Conservation (phyloP, 2,329 filamentous ascomycete species). For the Diaporthe velutina region DNA sequence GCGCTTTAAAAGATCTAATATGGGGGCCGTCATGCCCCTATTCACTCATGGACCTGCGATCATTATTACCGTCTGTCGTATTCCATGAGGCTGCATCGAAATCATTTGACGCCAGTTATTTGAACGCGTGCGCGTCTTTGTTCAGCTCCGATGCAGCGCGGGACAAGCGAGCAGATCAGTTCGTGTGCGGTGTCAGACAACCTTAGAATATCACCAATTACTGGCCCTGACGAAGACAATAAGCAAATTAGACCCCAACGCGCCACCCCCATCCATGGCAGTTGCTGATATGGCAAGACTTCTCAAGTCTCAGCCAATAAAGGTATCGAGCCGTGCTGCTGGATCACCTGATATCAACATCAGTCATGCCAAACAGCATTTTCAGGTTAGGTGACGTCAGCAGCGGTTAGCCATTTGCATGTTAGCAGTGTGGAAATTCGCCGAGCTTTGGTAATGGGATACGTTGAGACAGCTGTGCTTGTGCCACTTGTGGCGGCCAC, state of each 20-base stretch:
- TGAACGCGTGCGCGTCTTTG: neutral
- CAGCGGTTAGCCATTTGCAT: neutral
- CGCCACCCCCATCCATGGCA: neutral
- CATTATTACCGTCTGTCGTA: neutral
- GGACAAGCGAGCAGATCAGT: neutral
- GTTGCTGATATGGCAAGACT: no score
- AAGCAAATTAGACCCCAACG: neutral
- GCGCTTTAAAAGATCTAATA: neutral
- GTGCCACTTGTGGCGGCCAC: no score
- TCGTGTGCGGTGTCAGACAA: neutral
- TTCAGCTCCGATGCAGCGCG: neutral
- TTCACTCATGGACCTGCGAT: no score
- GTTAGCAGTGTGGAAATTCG: no score
- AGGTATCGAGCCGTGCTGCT: neutral
- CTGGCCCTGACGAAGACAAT: neutral
- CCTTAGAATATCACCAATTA: neutral
- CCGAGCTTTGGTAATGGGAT: no score
- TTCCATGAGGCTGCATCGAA: neutral
- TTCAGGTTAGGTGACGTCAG: neutral
- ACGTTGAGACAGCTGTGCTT: no score
- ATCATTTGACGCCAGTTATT: neutral
- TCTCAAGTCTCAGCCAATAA: neutral
- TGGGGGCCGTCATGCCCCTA: neutral
- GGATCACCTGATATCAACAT: neutral
- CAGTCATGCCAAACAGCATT: neutral